Evolutionary conservation across 306 rosid genomes (phyloP).

Genomic region (Ammopiptanthus mongolicus): DNA sequence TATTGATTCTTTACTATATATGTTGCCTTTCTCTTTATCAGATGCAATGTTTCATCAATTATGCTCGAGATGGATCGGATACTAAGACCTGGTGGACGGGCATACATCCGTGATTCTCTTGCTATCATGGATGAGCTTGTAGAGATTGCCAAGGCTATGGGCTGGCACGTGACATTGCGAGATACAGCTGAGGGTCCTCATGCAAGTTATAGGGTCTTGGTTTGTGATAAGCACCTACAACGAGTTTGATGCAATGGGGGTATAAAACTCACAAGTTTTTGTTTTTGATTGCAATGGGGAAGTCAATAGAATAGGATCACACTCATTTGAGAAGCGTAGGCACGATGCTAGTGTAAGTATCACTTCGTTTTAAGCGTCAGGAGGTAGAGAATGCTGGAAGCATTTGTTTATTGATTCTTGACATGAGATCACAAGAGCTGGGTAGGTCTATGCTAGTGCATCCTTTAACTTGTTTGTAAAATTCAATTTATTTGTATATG

Average conservation of each 20-base stretch:
- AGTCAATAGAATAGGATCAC: background rate
- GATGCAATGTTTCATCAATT: constrained; percentile 75
- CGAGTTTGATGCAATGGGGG: constrained; percentile 33
- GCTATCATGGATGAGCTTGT: constrained; percentile 77
- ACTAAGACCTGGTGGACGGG: constrained; percentile 78
- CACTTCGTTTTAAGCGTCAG: background rate
- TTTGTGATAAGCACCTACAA: constrained; percentile 57
- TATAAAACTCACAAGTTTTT: background rate
- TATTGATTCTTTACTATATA: background rate
- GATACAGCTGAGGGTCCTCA: constrained; percentile 92
- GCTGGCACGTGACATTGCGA: constrained; percentile 60
- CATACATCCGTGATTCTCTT: constrained; percentile 72
- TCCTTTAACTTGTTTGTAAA: constrained; percentile 19
- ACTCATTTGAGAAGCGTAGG: constrained; percentile 1
- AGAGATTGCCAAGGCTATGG: constrained; percentile 67
- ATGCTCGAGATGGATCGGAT: constrained; percentile 98
- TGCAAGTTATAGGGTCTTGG: constrained; percentile 77
- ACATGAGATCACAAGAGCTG: constrained; percentile 6
- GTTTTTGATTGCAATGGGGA: background rate
- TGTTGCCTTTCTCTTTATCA: constrained; percentile 23
- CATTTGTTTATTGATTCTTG: constrained; percentile 14
- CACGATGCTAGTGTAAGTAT: constrained; percentile 12
- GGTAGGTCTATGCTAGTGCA: constrained; percentile 11
- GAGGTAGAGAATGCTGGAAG: background rate
- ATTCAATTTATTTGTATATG: constrained; percentile 20